Evolutionary conservation across 2,329 filamentous ascomycete species (phyloP), one percentile per base, ranked within the genome.

Genomic region (Ceratocystis variospora): DNA sequence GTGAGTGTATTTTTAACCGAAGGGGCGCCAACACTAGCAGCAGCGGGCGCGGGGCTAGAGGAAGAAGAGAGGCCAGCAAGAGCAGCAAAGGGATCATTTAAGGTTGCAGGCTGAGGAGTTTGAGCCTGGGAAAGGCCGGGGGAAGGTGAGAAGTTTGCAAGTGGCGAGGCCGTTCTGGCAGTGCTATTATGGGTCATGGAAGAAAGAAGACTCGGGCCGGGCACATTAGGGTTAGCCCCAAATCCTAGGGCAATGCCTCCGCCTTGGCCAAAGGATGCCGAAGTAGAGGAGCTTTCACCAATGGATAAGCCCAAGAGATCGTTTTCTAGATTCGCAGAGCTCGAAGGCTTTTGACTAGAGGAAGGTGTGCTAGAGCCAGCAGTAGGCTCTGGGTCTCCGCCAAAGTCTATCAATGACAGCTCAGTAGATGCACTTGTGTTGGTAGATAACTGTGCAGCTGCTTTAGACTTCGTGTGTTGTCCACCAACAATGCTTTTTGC

Each of bases 371-470:
- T 74, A 57, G 78, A 74, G 31, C 79, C 78, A 66, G 78, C 79
- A 50, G 81, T 77, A 48, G 86, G 85, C 17, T 84, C 70, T 6
- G 85, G 72, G 61, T 85, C 83, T 3, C 76, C 87, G 68, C 88
- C 89, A 72, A 99, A 92, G 73, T 99, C 94, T 72, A 99, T 99
- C 69, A 99, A 78, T 4, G 94, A 97, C 25, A 96, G 77, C 75
- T 96, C 92, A 71, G 90, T 81, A 3, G 78, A 76, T 6, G 80
- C 76, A 83, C 77, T 86, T 83, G 71, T 81, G 79, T 61, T 87
- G 80, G 69, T 83, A 81, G 68, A 73, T 1, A 73, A 22, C 37
- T 62, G 61, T 2, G 67, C 46, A 44, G 22, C 37, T 46, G 61
- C 53, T 50, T 33, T 19, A 3, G 70, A 67, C 12, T 37, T 19